Evolutionary conservation across 2,329 filamentous ascomycete species (phyloP).

Genomic region (Arthrobotrys pseudoclavata): DNA sequence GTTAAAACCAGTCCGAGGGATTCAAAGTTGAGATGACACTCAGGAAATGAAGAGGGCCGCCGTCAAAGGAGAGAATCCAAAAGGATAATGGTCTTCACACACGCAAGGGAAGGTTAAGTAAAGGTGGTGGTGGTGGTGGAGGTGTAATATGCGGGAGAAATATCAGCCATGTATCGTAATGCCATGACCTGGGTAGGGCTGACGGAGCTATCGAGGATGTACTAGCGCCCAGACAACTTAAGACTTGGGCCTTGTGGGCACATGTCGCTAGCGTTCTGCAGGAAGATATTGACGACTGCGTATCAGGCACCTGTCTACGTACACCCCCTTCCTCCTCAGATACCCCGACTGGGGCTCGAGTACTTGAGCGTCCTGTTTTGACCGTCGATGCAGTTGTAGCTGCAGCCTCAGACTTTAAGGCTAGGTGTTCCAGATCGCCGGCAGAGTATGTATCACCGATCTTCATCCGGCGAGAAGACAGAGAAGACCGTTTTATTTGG

Average conservation of each 20-base stretch:
- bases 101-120: constrained; percentile 46
- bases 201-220: constrained; percentile 33
- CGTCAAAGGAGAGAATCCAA: constrained; percentile 8
- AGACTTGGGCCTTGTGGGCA: constrained; percentile 35
- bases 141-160: constrained; percentile 50
- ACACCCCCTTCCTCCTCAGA: not conserved
- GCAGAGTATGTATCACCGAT: constrained; percentile 9
- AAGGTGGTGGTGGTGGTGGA: constrained; percentile 17
- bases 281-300: constrained; percentile 13
- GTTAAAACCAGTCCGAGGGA: constrained; percentile 2
- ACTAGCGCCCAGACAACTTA: constrained; percentile 44
- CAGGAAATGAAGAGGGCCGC: constrained; percentile 7
- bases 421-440: too few relatives aligned
- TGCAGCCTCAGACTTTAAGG: not conserved
- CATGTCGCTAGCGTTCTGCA: constrained; percentile 37
- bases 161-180: constrained; percentile 27
- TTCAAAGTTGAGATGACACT: constrained; percentile 6
- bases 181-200: constrained; percentile 50
- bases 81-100: constrained; percentile 33
- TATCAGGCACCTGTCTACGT: constrained; percentile 24
- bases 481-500: too few relatives aligned
- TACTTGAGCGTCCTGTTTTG: not conserved
- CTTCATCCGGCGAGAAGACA: constrained; percentile 30
- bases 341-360: not conserved
- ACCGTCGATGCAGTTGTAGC: not conserved